Percentiles rank a stretch among this genome's conserved stretches.
Conservation (phyloP, 2,329 filamentous ascomycete species). For the Penicillium sp. region DNA sequence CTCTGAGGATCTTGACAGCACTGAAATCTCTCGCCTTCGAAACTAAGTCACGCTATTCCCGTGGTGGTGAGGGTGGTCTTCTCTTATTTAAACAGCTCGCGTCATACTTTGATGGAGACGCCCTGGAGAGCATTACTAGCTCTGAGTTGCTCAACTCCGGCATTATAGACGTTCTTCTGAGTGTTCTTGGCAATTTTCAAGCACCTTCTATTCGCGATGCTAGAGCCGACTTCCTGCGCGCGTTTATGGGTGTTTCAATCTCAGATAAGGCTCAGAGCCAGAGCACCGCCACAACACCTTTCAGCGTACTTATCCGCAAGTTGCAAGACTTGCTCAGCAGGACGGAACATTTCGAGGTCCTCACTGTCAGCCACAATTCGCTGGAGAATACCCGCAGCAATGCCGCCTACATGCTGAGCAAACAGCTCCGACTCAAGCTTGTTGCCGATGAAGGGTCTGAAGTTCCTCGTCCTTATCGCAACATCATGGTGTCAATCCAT, state of each 20-base stretch:
- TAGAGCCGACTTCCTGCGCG: constrained; percentile 79
- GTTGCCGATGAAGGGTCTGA: constrained; percentile 83
- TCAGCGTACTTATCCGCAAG: constrained; percentile 88
- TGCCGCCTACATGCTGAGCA: constrained; percentile 91
- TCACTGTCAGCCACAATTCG: constrained; percentile 90
- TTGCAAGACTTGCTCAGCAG: constrained; percentile 93
- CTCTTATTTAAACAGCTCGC: constrained; percentile 73
- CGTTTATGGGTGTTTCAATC: constrained; percentile 80
- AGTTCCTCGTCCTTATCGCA: constrained; percentile 81
- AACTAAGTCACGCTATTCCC: constrained; percentile 68
- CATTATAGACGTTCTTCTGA: constrained; percentile 77
- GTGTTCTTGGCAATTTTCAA: constrained; percentile 73
- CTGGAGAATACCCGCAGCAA: constrained; percentile 88
- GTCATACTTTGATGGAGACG: constrained; percentile 81
- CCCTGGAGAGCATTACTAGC: constrained; percentile 90
- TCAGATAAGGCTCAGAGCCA: constrained; percentile 59
- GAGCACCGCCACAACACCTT: constrained; percentile 72
- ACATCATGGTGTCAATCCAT: constrained; percentile 98
- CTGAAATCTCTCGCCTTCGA: constrained; percentile 70
- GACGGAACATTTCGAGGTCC: constrained; percentile 95
- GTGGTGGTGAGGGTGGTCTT: constrained; percentile 50
- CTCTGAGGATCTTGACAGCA: constrained; percentile 69
- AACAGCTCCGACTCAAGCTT: constrained; percentile 86
- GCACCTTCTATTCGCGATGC: constrained; percentile 50
- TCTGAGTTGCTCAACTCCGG: constrained; percentile 89